Evolutionary conservation across 2,329 filamentous ascomycete genomes (phyloP).

Genomic region (Cercospora brassicicola): DNA sequence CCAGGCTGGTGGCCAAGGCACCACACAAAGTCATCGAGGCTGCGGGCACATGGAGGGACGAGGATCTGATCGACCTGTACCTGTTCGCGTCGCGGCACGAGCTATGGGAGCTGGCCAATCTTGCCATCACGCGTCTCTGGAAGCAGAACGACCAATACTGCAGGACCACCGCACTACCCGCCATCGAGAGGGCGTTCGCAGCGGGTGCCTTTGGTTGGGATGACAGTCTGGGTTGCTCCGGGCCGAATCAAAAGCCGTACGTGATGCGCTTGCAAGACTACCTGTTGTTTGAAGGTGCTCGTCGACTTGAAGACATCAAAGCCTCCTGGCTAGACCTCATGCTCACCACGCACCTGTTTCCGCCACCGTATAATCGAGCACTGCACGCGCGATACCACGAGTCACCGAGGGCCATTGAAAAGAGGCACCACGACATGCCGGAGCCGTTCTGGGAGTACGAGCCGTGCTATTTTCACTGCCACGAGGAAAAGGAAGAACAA

Average conservation of each 20-base stretch:
- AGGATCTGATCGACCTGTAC: slow-evolving; percentile 14
- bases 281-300: slow-evolving; percentile 6
- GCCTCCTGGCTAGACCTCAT: slow-evolving; percentile 12
- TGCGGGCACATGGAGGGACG: slow-evolving; percentile 5
- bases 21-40: slow-evolving; percentile 9
- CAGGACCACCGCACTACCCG: slow-evolving; percentile 4
- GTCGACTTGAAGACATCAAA: slow-evolving; percentile 5
- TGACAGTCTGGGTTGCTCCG: slow-evolving; percentile 6
- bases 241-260: slow-evolving; percentile 10
- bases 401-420: background rate
- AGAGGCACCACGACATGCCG: background rate
- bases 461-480: slow-evolving; percentile 12
- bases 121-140: slow-evolving; percentile 11
- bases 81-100: slow-evolving; percentile 11
- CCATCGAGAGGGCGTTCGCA: slow-evolving; percentile 4
- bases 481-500: slow-evolving; percentile 2
- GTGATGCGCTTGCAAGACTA: slow-evolving; percentile 14
- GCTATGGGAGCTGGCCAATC: slow-evolving; percentile 13
- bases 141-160: slow-evolving; percentile 10
- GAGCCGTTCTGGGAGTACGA: slow-evolving; percentile 5
- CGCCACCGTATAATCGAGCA: slow-evolving; percentile 9
- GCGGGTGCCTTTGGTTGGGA: slow-evolving; percentile 8
- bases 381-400: slow-evolving; percentile 9
- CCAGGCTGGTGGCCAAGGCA: slow-evolving; percentile 4
- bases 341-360: slow-evolving; percentile 7